Evolutionary conservation across 2,329 filamentous ascomycete genomes (phyloP).

Genomic region (Calonectria naviculata): DNA sequence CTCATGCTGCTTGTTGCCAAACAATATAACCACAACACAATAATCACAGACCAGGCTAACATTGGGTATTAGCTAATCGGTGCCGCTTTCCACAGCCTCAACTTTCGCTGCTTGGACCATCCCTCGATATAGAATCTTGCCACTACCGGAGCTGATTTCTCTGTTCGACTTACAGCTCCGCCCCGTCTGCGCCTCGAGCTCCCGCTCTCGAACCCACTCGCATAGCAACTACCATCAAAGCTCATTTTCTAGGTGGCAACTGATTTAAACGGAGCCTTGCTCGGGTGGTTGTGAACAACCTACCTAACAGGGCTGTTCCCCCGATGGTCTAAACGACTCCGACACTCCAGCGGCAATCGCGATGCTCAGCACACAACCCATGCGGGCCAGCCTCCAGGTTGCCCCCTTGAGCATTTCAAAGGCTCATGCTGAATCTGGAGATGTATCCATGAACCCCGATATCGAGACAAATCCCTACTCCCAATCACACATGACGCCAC

Average conservation of each 20-base stretch:
- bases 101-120: constrained; percentile 25
- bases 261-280: constrained; percentile 26
- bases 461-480: constrained; percentile 55
- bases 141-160: not conserved
- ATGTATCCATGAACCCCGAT: constrained; percentile 45
- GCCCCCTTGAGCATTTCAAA: constrained; percentile 68
- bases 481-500: constrained; percentile 78
- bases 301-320: constrained; percentile 30
- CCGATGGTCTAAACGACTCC: constrained; percentile 44
- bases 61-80: constrained; percentile 34
- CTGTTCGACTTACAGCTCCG: constrained; percentile 11
- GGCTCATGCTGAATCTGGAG: constrained; percentile 40
- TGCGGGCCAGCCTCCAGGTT: constrained; percentile 70
- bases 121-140: not conserved
- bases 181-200: not conserved
- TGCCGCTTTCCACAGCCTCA: constrained; percentile 23
- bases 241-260: constrained; percentile 2
- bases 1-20: constrained; percentile 32
- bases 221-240: constrained; percentile 24
- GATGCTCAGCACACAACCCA: constrained; percentile 55
- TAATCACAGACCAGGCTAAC: constrained; percentile 28
- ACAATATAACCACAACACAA: constrained; percentile 26
- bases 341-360: constrained; percentile 42
- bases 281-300: constrained; percentile 34
- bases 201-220: constrained; percentile 23